These are phyloP conservation scores for Persicaria tinctoria DNA, from an alignment of 148 eudicot species.

Conservation along the genomic window DNA sequence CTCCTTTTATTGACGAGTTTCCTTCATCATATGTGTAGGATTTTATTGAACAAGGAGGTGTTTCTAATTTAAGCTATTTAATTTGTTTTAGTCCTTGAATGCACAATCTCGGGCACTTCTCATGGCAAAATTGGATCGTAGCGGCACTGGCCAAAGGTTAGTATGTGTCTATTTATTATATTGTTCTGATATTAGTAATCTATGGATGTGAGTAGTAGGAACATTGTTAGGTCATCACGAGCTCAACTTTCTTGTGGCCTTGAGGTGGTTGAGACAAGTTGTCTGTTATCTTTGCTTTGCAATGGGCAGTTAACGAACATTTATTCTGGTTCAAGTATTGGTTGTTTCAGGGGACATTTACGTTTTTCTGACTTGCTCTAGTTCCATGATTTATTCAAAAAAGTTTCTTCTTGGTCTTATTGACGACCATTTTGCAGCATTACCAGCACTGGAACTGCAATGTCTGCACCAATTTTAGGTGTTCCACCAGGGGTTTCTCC, in stretches of 20 bases:
- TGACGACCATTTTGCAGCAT: conserved; percentile 34
- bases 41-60: not conserved
- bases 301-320: not conserved
- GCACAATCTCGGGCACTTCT: conserved; percentile 82
- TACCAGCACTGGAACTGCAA: conserved; percentile 32
- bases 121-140: conserved; percentile 88
- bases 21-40: not conserved
- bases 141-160: conserved; percentile 61
- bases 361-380: not conserved
- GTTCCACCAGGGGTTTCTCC: conserved; percentile 28
- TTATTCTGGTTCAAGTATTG: not conserved
- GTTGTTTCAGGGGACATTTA: not conserved
- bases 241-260: conserved; percentile 5
- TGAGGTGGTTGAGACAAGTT: not conserved
- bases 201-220: not conserved
- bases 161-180: not conserved
- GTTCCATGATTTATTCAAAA: not conserved
- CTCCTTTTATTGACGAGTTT: not conserved
- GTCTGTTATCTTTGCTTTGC: not conserved
- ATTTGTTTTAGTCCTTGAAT: conserved; percentile 52
- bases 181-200: not conserved
- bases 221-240: not conserved
- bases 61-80: not conserved
- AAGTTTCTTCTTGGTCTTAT: conserved; percentile 8
- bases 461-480: conserved; percentile 34